Percentiles rank a stretch among this genome's conserved stretches.
phyloP scores from a whole-genome alignment of 371 early-diverging fungal genomes.

The Apophysomyces ossiformis region DNA sequence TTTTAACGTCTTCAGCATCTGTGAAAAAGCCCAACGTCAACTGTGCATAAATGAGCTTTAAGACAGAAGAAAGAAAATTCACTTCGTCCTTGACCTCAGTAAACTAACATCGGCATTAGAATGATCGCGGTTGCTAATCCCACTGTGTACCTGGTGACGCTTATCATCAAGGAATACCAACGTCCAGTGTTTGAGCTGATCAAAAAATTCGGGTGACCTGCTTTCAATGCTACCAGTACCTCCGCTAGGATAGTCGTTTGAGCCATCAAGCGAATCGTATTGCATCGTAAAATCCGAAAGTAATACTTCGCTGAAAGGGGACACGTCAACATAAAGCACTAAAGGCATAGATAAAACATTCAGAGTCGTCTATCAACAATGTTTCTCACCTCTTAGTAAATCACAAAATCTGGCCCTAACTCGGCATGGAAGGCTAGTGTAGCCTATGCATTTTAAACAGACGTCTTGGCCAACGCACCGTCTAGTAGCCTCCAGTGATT shows the following conservation, averaged over 20 bases:
- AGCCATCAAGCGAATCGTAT: conserved; percentile 21
- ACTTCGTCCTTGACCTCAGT: conserved; percentile 31
- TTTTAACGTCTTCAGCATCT: conserved; percentile 30
- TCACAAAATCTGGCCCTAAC: conserved; percentile 49
- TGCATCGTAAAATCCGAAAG: conserved; percentile 40
- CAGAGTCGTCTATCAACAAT: not conserved
- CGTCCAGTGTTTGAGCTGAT: conserved; percentile 34
- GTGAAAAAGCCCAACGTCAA: conserved; percentile 44
- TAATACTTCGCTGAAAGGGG: conserved; percentile 29
- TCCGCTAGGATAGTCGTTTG: conserved; percentile 33
- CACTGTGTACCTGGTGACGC: conserved; percentile 25
- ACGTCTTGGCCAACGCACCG: conserved; percentile 37
- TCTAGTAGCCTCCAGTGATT: conserved; percentile 18
- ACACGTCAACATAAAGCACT: conserved; percentile 35
- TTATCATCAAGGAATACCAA: conserved; percentile 32
- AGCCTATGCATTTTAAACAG: conserved; percentile 43
- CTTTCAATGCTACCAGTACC: conserved; percentile 23
- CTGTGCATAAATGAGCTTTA: conserved; percentile 39
- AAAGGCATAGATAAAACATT: not conserved
- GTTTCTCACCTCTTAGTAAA: conserved; percentile 41
- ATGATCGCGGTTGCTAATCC: not conserved
- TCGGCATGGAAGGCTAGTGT: conserved; percentile 36
- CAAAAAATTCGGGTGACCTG: conserved; percentile 29
- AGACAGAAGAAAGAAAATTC: conserved; percentile 35
- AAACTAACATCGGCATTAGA: conserved; percentile 17